Conservation (phyloP, 1,284 basidiomycete genomes). For the Rhodofomes roseus region DNA sequence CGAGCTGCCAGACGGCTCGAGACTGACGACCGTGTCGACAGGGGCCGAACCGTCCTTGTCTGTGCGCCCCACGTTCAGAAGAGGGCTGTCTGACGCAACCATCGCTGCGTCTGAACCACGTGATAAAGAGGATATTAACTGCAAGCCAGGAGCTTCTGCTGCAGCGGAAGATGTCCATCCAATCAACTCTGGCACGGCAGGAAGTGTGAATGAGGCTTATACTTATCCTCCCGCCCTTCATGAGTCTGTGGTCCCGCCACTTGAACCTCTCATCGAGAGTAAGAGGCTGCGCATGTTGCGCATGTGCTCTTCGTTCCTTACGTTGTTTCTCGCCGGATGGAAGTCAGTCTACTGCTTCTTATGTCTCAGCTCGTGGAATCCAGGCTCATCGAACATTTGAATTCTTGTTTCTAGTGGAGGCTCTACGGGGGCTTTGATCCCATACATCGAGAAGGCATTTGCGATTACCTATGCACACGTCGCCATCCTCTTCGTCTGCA, state of each 20-base stretch:
- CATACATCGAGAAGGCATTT: constrained; percentile 26
- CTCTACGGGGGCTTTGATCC: constrained; percentile 28
- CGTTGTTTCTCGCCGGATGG: constrained; percentile 27
- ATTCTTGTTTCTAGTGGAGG: constrained; percentile 20
- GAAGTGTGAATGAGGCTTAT: not conserved
- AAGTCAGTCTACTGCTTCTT: constrained; percentile 18
- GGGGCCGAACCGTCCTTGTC: not conserved
- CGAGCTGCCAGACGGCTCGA: not conserved
- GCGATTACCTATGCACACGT: constrained; percentile 26
- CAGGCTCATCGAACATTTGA: not conserved
- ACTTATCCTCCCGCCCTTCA: not conserved
- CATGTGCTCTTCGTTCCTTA: constrained; percentile 21
- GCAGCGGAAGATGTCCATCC: not conserved
- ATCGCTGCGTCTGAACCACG: not conserved
- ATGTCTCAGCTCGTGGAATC: not conserved
- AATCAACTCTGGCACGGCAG: not conserved
- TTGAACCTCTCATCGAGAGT: constrained; percentile 23
- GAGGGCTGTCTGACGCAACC: not conserved
- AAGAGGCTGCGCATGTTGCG: constrained; percentile 15
- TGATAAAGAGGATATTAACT: not conserved
- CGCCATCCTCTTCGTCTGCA: constrained; percentile 26
- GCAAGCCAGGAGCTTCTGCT: not conserved
- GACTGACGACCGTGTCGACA: not conserved
- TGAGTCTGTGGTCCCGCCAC: not conserved
- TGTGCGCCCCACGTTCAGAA: constrained; percentile 1